These are phyloP conservation scores for Castanea sativa DNA, from an alignment of 306 rosid genomes.

Conservation along the genomic window DNA sequence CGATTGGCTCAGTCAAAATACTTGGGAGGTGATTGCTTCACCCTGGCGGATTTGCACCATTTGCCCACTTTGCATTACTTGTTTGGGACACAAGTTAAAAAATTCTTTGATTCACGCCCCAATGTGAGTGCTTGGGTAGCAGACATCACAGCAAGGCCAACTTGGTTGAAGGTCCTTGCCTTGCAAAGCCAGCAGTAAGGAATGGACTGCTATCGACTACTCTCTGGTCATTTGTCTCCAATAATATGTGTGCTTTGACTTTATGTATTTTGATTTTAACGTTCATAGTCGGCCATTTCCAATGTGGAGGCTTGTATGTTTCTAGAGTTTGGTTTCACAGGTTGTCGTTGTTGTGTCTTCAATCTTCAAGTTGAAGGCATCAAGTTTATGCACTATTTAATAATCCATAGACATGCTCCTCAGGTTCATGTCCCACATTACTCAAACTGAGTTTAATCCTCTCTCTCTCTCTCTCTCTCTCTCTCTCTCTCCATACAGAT, in stretches of 20 bases:
- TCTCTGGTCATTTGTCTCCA: background rate
- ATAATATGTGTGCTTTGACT: background rate
- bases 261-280: background rate
- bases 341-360: no score
- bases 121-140: conserved; percentile 57
- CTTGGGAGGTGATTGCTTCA: conserved; percentile 53
- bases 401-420: no score
- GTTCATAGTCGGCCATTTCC: background rate
- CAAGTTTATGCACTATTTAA: background rate
- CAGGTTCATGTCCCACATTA: conserved; percentile 38
- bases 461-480: no score
- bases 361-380: no score
- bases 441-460: conserved; percentile 41
- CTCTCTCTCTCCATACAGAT: no score
- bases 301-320: background rate
- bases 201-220: background rate
- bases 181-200: conserved; percentile 1
- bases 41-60: conserved; percentile 75
- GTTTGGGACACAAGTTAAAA: conserved; percentile 38
- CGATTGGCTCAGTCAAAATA: conserved; percentile 48
- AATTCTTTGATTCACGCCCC: conserved; percentile 41
- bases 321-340: background rate
- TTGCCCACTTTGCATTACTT: conserved; percentile 40
- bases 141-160: conserved; percentile 64
- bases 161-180: conserved; percentile 65